These are phyloP conservation scores for Mortierella sp. DNA, from an alignment of 371 early-diverging fungal species.

Conservation along the genomic window DNA sequence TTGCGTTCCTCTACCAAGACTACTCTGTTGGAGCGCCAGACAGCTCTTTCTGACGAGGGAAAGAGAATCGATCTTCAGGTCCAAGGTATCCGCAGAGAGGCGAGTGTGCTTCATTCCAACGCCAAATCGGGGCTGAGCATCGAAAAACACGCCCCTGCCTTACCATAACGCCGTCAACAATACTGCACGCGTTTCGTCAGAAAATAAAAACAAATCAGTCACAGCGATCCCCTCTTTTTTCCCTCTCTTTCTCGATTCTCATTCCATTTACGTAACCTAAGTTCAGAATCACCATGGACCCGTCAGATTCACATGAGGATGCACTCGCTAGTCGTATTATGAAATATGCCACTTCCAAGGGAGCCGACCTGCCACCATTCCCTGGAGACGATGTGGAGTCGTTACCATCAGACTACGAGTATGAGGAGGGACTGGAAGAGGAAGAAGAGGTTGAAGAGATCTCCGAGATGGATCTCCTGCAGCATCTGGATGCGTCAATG, in stretches of 20 bases:
- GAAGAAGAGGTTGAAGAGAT: conserved; percentile 65
- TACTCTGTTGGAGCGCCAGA: no score
- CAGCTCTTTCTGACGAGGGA: no score
- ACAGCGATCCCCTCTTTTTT: neutral
- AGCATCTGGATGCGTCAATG: conserved; percentile 63
- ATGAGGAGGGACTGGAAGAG: conserved; percentile 61
- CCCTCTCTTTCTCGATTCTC: neutral
- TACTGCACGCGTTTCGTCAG: no score
- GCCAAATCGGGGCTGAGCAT: neutral
- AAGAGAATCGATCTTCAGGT: no score
- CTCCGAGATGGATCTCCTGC: conserved; percentile 63
- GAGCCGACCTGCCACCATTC: conserved; percentile 62
- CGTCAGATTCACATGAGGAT: conserved; percentile 38
- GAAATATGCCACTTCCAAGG: conserved; percentile 42
- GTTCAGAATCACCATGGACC: conserved; percentile 30
- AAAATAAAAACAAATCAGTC: conserved; percentile 2
- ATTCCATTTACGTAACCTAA: no score
- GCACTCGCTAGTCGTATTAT: conserved; percentile 47
- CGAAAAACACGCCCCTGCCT: neutral
- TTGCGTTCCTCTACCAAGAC: no score
- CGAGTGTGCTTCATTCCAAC: conserved; percentile 8
- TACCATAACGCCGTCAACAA: no score
- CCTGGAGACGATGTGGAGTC: conserved; percentile 68
- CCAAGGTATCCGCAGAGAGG: no score
- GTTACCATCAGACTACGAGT: conserved; percentile 72